These are phyloP conservation scores for Aegilops umbellulata DNA, from an alignment of 176 grass and related monocot genomes.

Conservation along the genomic window DNA sequence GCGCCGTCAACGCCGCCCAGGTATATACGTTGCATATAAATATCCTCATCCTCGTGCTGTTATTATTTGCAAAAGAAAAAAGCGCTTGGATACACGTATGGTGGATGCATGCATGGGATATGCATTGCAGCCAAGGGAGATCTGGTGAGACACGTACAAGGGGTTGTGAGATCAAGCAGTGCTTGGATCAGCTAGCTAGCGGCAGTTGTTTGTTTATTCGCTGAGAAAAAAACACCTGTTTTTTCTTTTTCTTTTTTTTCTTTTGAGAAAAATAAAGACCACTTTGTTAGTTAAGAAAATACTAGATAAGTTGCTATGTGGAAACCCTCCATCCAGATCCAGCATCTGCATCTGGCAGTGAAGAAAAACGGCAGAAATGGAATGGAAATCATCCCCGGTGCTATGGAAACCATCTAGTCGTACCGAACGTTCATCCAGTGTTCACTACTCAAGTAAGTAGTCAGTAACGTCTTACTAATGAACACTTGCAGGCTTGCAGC, in stretches of 20 bases:
- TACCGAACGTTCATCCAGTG: too few relatives aligned
- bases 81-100: background rate
- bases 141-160: constrained; percentile 21
- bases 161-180: background rate
- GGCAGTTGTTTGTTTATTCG: too few relatives aligned
- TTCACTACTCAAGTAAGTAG: too few relatives aligned
- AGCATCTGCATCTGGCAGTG: too few relatives aligned
- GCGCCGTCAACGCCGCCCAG: constrained; percentile 55
- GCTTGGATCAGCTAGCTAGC: background rate
- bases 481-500: too few relatives aligned
- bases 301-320: background rate
- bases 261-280: background rate
- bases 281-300: background rate
- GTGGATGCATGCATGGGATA: constrained; percentile 4
- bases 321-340: background rate
- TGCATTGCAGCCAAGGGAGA: background rate
- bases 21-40: constrained; percentile 1
- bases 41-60: background rate
- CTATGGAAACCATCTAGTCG: too few relatives aligned
- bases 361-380: too few relatives aligned
- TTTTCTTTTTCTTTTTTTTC: background rate
- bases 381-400: too few relatives aligned
- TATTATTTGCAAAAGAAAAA: background rate
- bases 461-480: too few relatives aligned
- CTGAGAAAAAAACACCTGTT: too few relatives aligned